Evolutionary conservation across 73 alveolate genomes (phyloP).

Genomic region (Paramecium sexaurelia): DNA sequence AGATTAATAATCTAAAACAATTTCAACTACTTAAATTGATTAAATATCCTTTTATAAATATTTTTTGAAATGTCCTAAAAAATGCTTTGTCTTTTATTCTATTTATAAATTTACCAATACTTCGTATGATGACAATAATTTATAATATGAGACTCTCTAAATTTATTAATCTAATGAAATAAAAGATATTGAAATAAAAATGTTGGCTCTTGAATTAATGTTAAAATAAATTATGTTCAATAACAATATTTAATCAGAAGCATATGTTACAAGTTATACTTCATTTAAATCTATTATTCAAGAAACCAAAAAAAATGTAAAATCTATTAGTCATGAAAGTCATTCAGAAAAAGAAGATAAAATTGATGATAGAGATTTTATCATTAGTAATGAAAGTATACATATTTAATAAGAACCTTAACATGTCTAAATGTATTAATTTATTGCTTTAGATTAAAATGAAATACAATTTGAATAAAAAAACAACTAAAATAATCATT

Average conservation of each 20-base stretch:
- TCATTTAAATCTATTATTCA: background rate
- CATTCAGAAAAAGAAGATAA: background rate
- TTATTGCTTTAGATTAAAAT: background rate
- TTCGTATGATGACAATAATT: background rate
- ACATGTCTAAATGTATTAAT: background rate
- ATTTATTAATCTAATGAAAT: background rate
- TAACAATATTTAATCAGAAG: background rate
- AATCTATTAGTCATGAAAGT: background rate
- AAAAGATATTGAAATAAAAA: background rate
- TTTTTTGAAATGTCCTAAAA: background rate
- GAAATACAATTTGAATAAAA: background rate
- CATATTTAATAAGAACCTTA: background rate
- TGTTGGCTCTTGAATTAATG: constrained; percentile 32
- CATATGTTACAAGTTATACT: background rate
- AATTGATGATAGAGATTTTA: background rate
- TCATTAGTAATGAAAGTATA: background rate
- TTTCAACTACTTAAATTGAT: background rate
- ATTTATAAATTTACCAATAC: background rate
- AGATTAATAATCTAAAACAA: background rate
- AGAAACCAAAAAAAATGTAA: background rate
- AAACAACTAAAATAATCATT: background rate
- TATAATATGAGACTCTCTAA: background rate
- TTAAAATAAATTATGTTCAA: background rate
- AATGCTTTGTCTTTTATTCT: background rate
- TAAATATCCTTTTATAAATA: background rate